Percentiles rank a stretch among this genome's conserved stretches.
phyloP scores from a whole-genome alignment of 225 moss, liverwort and hornwort genomes.

The Bryum argenteum region DNA sequence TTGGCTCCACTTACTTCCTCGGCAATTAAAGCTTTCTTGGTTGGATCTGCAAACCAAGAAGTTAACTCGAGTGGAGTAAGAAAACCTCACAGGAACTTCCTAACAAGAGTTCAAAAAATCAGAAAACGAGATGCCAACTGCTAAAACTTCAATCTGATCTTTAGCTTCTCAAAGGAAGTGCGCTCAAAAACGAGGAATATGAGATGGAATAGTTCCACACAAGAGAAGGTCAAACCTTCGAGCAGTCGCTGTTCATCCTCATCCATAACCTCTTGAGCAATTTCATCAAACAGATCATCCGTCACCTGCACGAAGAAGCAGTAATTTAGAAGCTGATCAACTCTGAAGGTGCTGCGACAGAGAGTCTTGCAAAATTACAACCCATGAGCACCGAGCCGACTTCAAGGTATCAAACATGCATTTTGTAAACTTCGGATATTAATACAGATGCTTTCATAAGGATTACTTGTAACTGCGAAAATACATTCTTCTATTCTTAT shows the following conservation, averaged over 20 bases:
- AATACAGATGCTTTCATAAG: constrained; percentile 1
- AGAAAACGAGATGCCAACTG: constrained; percentile 20
- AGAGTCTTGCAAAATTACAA: constrained; percentile 6
- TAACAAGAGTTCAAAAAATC: constrained; percentile 5
- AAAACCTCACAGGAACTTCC: constrained; percentile 5
- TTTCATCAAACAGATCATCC: constrained; percentile 94
- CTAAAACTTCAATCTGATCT: neutral
- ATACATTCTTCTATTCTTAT: neutral
- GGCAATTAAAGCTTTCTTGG: constrained; percentile 27
- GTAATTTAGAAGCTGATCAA: constrained; percentile 11
- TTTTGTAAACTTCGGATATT: neutral
- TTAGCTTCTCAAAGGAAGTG: neutral
- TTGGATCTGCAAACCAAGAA: constrained; percentile 52
- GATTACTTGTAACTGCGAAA: neutral
- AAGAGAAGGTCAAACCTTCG: constrained; percentile 63
- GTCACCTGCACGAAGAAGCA: constrained; percentile 68
- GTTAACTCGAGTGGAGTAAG: neutral
- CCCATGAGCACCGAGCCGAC: neutral
- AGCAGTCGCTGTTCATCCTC: constrained; percentile 74
- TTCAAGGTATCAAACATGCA: neutral
- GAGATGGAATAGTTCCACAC: neutral
- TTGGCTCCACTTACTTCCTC: constrained; percentile 46
- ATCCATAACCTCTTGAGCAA: constrained; percentile 96
- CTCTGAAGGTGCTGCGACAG: constrained; percentile 4
- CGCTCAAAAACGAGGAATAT: neutral